Conservation (phyloP, 2,329 filamentous ascomycete genomes). For the Chaetomiaceae sp. region DNA sequence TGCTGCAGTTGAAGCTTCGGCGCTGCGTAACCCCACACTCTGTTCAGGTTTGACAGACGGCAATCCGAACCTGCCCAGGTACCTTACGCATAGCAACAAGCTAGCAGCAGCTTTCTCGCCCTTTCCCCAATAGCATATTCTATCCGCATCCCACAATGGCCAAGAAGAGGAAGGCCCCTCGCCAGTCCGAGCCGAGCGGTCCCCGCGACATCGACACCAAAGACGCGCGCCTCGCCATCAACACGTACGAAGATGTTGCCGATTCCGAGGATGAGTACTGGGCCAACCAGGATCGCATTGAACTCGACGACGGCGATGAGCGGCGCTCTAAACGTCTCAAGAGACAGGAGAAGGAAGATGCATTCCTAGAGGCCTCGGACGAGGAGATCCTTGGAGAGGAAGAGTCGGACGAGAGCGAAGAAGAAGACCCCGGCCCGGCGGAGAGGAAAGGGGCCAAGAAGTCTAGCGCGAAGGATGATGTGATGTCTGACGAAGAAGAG, state of each 20-base stretch:
- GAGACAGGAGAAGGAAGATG: conserved; percentile 63
- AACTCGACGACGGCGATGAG: conserved; percentile 66
- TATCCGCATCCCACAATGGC: conserved; percentile 48
- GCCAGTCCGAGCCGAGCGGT: conserved; percentile 43
- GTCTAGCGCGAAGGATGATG: conserved; percentile 29
- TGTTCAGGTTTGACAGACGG: no score
- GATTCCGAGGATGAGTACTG: conserved; percentile 95
- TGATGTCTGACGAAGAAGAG: conserved; percentile 55
- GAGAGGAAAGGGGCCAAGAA: conserved; percentile 28
- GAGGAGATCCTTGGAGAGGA: conserved; percentile 47
- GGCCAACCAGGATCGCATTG: conserved; percentile 76
- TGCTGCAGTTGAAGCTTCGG: background rate
- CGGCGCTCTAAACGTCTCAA: conserved; percentile 73
- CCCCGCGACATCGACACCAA: conserved; percentile 52
- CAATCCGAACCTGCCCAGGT: no score
- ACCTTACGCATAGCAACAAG: background rate
- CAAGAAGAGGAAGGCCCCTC: conserved; percentile 67
- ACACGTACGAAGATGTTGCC: conserved; percentile 76
- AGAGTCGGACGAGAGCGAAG: conserved; percentile 27
- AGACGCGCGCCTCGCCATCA: conserved; percentile 60
- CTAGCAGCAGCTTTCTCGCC: background rate
- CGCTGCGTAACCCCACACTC: background rate
- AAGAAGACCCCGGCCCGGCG: conserved; percentile 31
- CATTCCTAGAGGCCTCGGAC: conserved; percentile 55
- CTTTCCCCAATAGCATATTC: background rate